phyloP scores from a whole-genome alignment of 495 filamentous ascomycete species.

The Penicillium desertorum region DNA sequence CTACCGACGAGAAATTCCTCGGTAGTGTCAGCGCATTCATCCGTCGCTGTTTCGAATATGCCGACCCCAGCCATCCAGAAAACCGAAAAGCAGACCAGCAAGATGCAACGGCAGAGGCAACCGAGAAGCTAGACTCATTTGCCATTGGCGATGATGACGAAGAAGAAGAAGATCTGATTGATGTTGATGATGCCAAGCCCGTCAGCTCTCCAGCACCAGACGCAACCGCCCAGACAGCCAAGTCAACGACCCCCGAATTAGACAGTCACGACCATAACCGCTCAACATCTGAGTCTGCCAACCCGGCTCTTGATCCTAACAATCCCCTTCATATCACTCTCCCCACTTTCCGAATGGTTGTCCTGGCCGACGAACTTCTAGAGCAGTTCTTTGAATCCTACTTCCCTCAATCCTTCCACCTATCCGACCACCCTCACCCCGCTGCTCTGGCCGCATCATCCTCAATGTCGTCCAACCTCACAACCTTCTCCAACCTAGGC shows the following conservation, averaged over 20 bases:
- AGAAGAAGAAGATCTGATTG: conserved; percentile 72
- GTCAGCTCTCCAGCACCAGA: conserved; percentile 22
- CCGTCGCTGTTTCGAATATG: conserved; percentile 94
- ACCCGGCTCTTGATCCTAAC: conserved; percentile 85
- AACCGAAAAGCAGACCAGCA: conserved; percentile 43
- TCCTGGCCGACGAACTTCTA: conserved; percentile 90
- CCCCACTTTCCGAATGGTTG: conserved; percentile 97
- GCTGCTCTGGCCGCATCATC: conserved; percentile 52
- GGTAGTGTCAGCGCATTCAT: conserved; percentile 94
- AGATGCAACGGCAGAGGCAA: conserved; percentile 30
- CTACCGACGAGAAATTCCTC: conserved; percentile 75
- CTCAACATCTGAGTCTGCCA: conserved; percentile 55
- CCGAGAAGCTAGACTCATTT: conserved; percentile 61
- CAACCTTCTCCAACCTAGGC: conserved; percentile 73
- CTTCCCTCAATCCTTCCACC: conserved; percentile 70
- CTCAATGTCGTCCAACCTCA: conserved; percentile 70
- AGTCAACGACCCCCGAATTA: conserved; percentile 1
- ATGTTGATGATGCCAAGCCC: conserved; percentile 44
- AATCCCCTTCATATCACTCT: conserved; percentile 94
- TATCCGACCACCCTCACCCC: conserved; percentile 51
- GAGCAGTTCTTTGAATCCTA: conserved; percentile 93
- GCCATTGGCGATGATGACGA: conserved; percentile 80
- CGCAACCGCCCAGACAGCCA: conserved; percentile 9
- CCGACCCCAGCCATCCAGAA: conserved; percentile 81
- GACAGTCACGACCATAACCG: conserved; percentile 20